phyloP scores from a whole-genome alignment of 192 early-diverging fungal genomes.

The Jimgerdemannia flammicorona region DNA sequence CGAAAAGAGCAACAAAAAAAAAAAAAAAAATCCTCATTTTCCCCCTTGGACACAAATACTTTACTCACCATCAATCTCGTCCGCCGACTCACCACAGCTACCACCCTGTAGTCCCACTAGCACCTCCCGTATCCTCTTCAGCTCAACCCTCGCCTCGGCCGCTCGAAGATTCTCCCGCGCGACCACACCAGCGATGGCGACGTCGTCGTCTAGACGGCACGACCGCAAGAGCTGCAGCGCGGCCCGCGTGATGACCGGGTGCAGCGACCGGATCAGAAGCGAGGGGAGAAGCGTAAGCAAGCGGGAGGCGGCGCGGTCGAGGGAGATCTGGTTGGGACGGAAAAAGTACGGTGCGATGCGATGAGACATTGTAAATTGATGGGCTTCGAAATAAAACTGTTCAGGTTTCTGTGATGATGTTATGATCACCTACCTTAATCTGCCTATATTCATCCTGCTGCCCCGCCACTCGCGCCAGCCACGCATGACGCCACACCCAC shows the following conservation, averaged over 20 bases:
- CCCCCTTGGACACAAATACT: no score
- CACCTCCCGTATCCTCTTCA: not conserved
- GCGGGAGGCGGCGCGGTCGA: not conserved
- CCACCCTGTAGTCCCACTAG: not conserved
- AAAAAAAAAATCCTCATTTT: no score
- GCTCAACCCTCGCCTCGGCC: not conserved
- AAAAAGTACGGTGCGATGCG: not conserved
- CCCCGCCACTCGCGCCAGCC: not conserved
- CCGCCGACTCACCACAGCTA: no score
- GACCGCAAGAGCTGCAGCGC: not conserved
- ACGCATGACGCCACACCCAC: not conserved
- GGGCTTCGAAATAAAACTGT: not conserved
- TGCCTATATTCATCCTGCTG: no score
- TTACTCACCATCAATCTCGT: no score
- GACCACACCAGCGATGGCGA: not conserved
- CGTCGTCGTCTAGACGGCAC: not conserved
- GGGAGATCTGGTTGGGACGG: not conserved
- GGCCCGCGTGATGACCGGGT: not conserved
- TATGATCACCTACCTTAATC: no score
- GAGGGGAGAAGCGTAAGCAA: not conserved
- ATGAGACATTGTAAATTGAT: not conserved
- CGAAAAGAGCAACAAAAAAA: no score
- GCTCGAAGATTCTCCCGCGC: not conserved
- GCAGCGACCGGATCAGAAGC: not conserved
- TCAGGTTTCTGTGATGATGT: no score